Conservation (phyloP, 495 filamentous ascomycete species). For the Achaetomiella virescens region DNA sequence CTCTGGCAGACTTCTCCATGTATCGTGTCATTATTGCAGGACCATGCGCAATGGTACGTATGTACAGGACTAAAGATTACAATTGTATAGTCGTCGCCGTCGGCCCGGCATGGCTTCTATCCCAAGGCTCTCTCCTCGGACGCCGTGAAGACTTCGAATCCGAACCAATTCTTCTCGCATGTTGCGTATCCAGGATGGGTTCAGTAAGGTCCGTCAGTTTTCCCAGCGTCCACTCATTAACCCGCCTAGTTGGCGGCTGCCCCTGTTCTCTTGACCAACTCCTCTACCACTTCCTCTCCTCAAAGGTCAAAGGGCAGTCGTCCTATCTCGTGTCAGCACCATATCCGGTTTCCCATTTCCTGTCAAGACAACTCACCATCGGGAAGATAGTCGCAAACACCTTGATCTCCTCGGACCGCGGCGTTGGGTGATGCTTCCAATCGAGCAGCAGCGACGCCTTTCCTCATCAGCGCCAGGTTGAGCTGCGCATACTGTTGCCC, state of each 20-base stretch:
- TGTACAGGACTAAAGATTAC: conserved; percentile 23
- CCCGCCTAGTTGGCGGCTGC: background rate
- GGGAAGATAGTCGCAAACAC: conserved; percentile 98
- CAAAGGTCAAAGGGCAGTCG: conserved; percentile 62
- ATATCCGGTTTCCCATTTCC: background rate
- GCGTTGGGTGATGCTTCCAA: conserved; percentile 83
- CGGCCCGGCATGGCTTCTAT: conserved; percentile 3
- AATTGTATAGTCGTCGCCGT: conserved; percentile 9
- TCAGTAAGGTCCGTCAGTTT: background rate
- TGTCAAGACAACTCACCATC: conserved; percentile 54
- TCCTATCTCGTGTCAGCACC: conserved; percentile 37
- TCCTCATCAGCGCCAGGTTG: conserved; percentile 84
- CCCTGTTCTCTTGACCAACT: background rate
- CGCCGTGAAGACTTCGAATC: background rate
- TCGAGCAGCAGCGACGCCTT: conserved; percentile 88
- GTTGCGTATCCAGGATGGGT: no score
- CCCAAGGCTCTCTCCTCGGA: background rate
- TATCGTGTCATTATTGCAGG: background rate
- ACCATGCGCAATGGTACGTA: conserved; percentile 7
- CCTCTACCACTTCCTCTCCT: conserved; percentile 38
- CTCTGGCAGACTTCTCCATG: background rate
- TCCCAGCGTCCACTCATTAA: background rate
- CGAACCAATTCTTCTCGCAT: background rate
- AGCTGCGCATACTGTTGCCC: conserved; percentile 90
- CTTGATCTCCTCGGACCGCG: conserved; percentile 85